Percentiles rank a stretch among this genome's conserved stretches.
Evolutionary conservation across 2,329 filamentous ascomycete genomes (phyloP).

Genomic region (Metarhizium sp.): DNA sequence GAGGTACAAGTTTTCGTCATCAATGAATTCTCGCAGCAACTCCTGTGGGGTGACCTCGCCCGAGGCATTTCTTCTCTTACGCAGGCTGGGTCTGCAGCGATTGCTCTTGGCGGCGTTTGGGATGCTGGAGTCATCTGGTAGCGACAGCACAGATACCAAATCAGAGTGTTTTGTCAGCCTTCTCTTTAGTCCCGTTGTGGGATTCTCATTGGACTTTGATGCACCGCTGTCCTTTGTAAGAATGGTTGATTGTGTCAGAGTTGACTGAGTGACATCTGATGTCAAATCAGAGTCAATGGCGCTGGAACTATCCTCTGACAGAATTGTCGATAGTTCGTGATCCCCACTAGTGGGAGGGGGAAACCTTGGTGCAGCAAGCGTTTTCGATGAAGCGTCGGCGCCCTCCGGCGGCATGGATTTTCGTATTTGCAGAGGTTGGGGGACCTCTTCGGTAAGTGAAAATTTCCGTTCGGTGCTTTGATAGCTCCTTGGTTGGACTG

Average conservation of each 20-base stretch:
- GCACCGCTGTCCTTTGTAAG: slow-evolving; percentile 35
- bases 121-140: slow-evolving; percentile 48
- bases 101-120: slow-evolving; percentile 58
- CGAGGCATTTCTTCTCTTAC: slow-evolving; percentile 59
- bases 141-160: slow-evolving; percentile 82
- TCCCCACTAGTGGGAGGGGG: slow-evolving; percentile 44
- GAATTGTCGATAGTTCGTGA: slow-evolving; percentile 48
- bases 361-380: slow-evolving; percentile 23
- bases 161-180: slow-evolving; percentile 87
- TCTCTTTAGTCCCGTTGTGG: slow-evolving; percentile 53
- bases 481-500: slow-evolving; percentile 36
- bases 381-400: slow-evolving; percentile 4
- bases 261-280: slow-evolving; percentile 37
- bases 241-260: slow-evolving; percentile 42
- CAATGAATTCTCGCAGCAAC: slow-evolving; percentile 67
- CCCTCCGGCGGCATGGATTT: not conserved
- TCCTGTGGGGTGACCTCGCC: slow-evolving; percentile 63
- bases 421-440: slow-evolving; percentile 6
- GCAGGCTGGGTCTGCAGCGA: slow-evolving; percentile 68
- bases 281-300: slow-evolving; percentile 38
- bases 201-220: slow-evolving; percentile 18
- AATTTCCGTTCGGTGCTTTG: slow-evolving; percentile 33
- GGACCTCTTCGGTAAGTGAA: slow-evolving; percentile 15
- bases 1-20: slow-evolving; percentile 81
- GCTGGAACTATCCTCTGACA: slow-evolving; percentile 41